These are phyloP conservation scores for Zalaria obscura DNA, from an alignment of 2,329 filamentous ascomycete species.

Conservation along the genomic window DNA sequence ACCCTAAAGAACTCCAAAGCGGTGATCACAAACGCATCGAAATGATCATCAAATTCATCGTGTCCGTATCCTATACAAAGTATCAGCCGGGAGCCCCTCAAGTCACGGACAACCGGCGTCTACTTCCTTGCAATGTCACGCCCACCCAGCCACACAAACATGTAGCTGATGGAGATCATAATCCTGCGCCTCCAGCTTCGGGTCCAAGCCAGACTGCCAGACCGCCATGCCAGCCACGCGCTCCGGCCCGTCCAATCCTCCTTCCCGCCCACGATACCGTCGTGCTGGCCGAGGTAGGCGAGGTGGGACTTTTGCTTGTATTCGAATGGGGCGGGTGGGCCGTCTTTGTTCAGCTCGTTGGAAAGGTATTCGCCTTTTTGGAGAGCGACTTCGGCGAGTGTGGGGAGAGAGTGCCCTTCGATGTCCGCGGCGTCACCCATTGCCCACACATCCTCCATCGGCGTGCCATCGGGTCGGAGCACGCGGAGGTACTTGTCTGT, in stretches of 20 bases:
- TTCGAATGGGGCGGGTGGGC: constrained; percentile 15
- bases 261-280: constrained; percentile 26
- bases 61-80: not conserved
- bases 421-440: constrained; percentile 26
- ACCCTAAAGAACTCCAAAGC: too few species aligned
- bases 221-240: constrained; percentile 31
- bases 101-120: not conserved
- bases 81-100: not conserved
- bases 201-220: constrained; percentile 18
- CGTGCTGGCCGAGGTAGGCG: constrained; percentile 27
- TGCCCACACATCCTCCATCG: constrained; percentile 17
- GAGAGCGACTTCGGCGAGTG: constrained; percentile 22
- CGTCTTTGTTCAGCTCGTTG: constrained; percentile 13
- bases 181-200: constrained; percentile 15
- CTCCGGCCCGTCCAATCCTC: constrained; percentile 25
- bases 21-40: too few species aligned
- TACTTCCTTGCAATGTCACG: constrained; percentile 17
- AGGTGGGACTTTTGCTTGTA: constrained; percentile 24
- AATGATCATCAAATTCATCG: too few species aligned
- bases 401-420: constrained; percentile 20
- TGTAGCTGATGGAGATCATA: constrained; percentile 18
- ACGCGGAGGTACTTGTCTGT: constrained; percentile 21
- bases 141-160: constrained; percentile 11
- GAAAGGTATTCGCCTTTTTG: constrained; percentile 25
- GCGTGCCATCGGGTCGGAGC: constrained; percentile 11